These are phyloP conservation scores for Piedraia hortae DNA, from an alignment of 2,329 filamentous ascomycete genomes.

Conservation along the genomic window DNA sequence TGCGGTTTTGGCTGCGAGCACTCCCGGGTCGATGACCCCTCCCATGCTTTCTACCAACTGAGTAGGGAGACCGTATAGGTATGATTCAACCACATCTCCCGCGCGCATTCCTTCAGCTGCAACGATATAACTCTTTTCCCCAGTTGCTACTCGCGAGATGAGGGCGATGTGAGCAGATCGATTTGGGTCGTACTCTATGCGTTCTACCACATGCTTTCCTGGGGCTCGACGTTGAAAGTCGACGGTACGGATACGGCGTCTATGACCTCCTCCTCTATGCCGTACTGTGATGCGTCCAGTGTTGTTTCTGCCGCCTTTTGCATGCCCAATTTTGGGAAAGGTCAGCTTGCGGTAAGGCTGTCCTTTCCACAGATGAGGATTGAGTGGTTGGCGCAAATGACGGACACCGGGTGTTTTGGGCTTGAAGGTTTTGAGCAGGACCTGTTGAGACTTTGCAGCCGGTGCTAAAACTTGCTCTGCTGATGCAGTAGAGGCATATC, in stretches of 20 bases:
- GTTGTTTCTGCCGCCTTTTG: slow-evolving; percentile 77
- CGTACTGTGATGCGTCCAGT: slow-evolving; percentile 64
- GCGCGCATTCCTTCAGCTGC: slow-evolving; percentile 84
- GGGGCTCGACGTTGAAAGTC: slow-evolving; percentile 60
- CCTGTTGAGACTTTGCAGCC: slow-evolving; percentile 9
- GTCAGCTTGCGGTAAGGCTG: slow-evolving; percentile 60
- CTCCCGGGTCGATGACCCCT: slow-evolving; percentile 75
- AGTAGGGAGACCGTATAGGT: slow-evolving; percentile 63
- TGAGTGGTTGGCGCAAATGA: slow-evolving; percentile 75
- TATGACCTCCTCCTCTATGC: slow-evolving; percentile 75
- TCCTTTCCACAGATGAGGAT: slow-evolving; percentile 92
- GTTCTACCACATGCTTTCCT: slow-evolving; percentile 66
- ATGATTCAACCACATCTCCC: slow-evolving; percentile 80
- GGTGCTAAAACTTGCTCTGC: slow-evolving; percentile 9
- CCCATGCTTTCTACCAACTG: slow-evolving; percentile 80
- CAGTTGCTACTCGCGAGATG: slow-evolving; percentile 44
- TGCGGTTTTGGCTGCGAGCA: slow-evolving; percentile 79
- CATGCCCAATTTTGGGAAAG: slow-evolving; percentile 73
- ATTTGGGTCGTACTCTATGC: slow-evolving; percentile 88
- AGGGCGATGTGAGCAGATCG: slow-evolving; percentile 83
- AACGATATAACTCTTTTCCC: slow-evolving; percentile 66
- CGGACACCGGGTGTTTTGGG: slow-evolving; percentile 77
- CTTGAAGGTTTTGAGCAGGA: slow-evolving; percentile 56
- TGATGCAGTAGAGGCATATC: too few relatives aligned
- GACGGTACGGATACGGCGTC: slow-evolving; percentile 71